Evolutionary conservation across 2,329 filamentous ascomycete genomes (phyloP), one percentile per base, ranked within the genome.

Genomic region (Leptodontidium sp.): DNA sequence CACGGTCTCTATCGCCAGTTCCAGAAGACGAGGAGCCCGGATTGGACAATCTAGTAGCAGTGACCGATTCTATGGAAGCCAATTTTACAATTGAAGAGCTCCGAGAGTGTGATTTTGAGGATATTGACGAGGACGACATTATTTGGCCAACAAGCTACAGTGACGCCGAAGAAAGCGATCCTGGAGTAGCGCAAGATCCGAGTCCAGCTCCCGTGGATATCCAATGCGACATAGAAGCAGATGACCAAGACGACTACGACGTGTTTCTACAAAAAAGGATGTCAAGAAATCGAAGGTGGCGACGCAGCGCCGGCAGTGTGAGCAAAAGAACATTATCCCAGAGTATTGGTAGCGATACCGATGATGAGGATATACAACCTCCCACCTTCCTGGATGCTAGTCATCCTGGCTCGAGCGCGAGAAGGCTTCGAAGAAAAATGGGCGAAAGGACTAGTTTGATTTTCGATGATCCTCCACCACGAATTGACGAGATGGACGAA

Each of bases 341-440:
- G 66, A 78, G 76, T 65, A 76, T 79, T 26, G 77, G 77, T 6
- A 76, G 75, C 65, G 77, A 77, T 62, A 78, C 75, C 1, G 77
- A 79, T 61, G 75, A 78, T 8, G 76, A 78, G 58, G 77, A 79
- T 65, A 61, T 78, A 35, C 66, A 75, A 57, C 73, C 75, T 14
- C 68, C 72, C 15, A 70, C 64, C 15, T 71, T 75, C 35, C 29
- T 38, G 14, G 72, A 76, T 14, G 72, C 73, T 3, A 76, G 74
- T 62, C 74, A 78, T 38, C 74, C 71, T 5, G 75, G 77, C 8
- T 72, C 71, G 15, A 78, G 74, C 68, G 76, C 52, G 12, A 32
- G 52, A 38, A 32, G 52, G 14, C 14, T 55, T 7, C 29, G 52
- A 9, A 32, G 52, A 12, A 55, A 8, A 24, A 55, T 35, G 29